phyloP scores from a whole-genome alignment of 2,329 filamentous ascomycete species.

The Domatiomyces globalis region DNA sequence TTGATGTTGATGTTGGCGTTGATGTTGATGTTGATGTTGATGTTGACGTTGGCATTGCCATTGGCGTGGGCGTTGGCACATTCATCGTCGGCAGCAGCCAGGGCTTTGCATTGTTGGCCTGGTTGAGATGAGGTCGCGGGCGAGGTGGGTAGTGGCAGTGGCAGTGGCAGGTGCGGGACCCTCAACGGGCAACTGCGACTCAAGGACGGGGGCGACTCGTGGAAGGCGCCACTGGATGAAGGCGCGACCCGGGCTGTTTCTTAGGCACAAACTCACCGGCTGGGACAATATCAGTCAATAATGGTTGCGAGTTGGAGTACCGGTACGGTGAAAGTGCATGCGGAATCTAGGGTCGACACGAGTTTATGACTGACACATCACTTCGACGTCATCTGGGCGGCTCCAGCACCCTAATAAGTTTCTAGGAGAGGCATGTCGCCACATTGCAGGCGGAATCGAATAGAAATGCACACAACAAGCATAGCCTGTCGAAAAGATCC shows the following conservation, averaged over 20 bases:
- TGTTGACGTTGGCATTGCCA: not conserved
- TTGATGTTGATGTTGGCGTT: not conserved
- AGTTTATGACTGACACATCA: not conserved
- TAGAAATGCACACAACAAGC: not conserved
- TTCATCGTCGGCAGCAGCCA: not conserved
- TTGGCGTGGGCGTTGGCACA: not conserved
- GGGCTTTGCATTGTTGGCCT: not conserved
- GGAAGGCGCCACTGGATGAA: not conserved
- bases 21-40: too few relatives aligned
- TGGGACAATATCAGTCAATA: not conserved
- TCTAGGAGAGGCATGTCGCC: not conserved
- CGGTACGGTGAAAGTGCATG: not conserved
- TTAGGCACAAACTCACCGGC: too few relatives aligned
- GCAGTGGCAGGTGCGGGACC: not conserved
- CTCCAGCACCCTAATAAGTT: not conserved
- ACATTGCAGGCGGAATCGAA: too few relatives aligned
- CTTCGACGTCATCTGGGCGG: not conserved
- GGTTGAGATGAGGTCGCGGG: not conserved
- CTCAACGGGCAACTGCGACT: not conserved
- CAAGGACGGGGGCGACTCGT: not conserved
- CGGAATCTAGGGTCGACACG: not conserved
- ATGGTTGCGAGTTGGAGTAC: not conserved
- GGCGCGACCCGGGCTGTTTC: not conserved
- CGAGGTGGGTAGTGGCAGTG: not conserved
- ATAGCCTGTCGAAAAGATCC: not conserved